Conservation (phyloP, 257 asterid genomes). For the Nicotiana noctiflora region DNA sequence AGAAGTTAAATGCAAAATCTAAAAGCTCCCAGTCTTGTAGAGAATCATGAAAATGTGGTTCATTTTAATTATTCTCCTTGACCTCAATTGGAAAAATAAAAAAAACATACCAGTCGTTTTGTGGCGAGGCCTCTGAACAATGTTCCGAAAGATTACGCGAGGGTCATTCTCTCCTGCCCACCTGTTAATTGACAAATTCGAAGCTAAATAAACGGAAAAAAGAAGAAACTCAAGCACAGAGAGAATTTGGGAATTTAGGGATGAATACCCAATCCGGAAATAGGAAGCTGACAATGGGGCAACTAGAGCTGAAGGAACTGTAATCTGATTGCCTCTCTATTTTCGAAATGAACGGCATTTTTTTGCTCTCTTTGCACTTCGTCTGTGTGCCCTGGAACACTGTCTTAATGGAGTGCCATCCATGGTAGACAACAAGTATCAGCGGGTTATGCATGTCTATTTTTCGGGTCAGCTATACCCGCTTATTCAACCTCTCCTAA, state of each 20-base stretch:
- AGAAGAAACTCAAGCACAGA: not conserved
- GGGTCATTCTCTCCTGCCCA: conserved; percentile 98
- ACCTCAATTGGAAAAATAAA: not conserved
- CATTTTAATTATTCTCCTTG: not conserved
- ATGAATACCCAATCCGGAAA: conserved; percentile 79
- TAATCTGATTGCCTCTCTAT: conserved; percentile 73
- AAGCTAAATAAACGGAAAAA: not conserved
- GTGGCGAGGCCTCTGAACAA: conserved; percentile 98
- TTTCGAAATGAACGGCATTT: conserved; percentile 83
- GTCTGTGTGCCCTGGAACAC: not conserved
- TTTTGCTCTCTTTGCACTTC: conserved; percentile 3
- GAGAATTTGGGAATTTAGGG: conserved; percentile 19
- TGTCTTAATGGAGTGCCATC: not conserved
- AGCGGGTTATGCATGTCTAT: no score
- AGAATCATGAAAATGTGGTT: not conserved
- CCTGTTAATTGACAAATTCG: conserved; percentile 27
- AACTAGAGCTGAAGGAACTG: conserved; percentile 48
- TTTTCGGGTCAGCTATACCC: no score
- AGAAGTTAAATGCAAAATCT: not conserved
- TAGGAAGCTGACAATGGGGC: conserved; percentile 93
- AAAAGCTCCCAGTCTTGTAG: not conserved
- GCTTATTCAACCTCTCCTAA: no score
- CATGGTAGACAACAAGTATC: no score
- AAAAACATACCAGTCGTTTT: conserved; percentile 65
- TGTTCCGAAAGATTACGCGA: conserved; percentile 85